Conservation (phyloP, 2,329 filamentous ascomycete species). For the Alternaria consortialis region DNA sequence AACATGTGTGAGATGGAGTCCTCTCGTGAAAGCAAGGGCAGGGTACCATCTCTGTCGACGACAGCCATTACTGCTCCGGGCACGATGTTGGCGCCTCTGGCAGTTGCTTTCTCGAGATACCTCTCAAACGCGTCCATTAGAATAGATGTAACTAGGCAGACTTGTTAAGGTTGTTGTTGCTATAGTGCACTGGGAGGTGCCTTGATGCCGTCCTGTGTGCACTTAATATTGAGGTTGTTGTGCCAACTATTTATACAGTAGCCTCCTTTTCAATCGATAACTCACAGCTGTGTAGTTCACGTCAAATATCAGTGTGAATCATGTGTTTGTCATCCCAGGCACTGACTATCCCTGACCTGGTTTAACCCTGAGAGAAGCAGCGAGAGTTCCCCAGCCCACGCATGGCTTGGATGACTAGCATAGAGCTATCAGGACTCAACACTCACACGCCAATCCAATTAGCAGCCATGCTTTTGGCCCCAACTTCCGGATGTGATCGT, state of each 20-base stretch:
- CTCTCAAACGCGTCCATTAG: constrained; percentile 34
- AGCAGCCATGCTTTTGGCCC: too few relatives aligned
- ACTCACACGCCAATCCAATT: too few relatives aligned
- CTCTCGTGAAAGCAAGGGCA: not conserved
- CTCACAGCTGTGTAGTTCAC: too few relatives aligned
- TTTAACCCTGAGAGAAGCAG: not conserved
- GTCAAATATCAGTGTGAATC: not conserved
- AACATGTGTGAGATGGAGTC: constrained; percentile 26
- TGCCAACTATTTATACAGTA: not conserved
- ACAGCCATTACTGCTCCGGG: constrained; percentile 32
- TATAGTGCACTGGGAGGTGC: not conserved
- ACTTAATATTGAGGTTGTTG: not conserved
- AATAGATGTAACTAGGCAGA: constrained; percentile 9
- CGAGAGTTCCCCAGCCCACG: not conserved
- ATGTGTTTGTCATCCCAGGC: not conserved
- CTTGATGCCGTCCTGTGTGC: not conserved
- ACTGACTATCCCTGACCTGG: not conserved
- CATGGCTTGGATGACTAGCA: too few relatives aligned
- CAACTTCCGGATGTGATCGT: too few relatives aligned
- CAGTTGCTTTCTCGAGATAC: constrained; percentile 32
- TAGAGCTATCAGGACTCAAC: too few relatives aligned
- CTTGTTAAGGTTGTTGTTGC: not conserved
- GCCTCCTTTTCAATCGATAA: too few relatives aligned
- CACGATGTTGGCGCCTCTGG: constrained; percentile 27
- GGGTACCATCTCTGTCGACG: constrained; percentile 29